Conservation (phyloP, 1,284 basidiomycete species). For the Cutaneotrichosporon mucoides region DNA sequence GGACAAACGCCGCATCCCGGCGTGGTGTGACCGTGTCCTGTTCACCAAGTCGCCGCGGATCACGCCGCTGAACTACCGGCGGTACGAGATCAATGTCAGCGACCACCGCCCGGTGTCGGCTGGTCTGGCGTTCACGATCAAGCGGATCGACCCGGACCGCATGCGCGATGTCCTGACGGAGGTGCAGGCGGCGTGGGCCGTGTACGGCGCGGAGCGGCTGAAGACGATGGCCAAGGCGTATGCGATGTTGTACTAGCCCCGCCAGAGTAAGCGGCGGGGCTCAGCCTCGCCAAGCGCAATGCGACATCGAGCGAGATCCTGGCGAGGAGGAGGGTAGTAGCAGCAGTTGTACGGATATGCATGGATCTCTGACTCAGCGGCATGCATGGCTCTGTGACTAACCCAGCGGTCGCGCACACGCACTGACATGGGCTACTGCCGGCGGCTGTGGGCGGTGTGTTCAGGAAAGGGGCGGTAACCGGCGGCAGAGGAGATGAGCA, state of each 20-base stretch:
- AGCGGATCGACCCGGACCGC: slow-evolving; percentile 61
- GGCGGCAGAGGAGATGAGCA: too few relatives aligned
- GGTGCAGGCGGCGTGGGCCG: slow-evolving; percentile 59
- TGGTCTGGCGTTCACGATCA: slow-evolving; percentile 66
- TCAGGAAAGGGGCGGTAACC: too few relatives aligned
- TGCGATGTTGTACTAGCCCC: slow-evolving; percentile 13
- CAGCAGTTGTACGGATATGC: too few relatives aligned
- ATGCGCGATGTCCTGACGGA: slow-evolving; percentile 58
- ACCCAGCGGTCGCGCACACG: too few relatives aligned
- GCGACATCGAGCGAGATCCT: too few relatives aligned
- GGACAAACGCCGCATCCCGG: slow-evolving; percentile 81
- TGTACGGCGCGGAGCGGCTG: slow-evolving; percentile 58
- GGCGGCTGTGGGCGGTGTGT: too few relatives aligned
- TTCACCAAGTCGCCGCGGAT: slow-evolving; percentile 67
- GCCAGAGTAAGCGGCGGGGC: too few relatives aligned
- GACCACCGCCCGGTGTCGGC: slow-evolving; percentile 86
- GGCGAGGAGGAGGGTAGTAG: too few relatives aligned
- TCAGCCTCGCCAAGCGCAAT: too few relatives aligned
- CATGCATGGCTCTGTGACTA: too few relatives aligned
- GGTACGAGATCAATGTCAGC: slow-evolving; percentile 77
- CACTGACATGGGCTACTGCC: too few relatives aligned
- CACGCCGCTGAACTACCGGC: slow-evolving; percentile 60
- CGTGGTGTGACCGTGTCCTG: slow-evolving; percentile 94
- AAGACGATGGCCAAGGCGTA: slow-evolving; percentile 49
- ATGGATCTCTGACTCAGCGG: too few relatives aligned